Percentiles rank a stretch among this genome's conserved stretches.
Conservation (phyloP, 345 rosid species). For the Syzygium jambos region DNA sequence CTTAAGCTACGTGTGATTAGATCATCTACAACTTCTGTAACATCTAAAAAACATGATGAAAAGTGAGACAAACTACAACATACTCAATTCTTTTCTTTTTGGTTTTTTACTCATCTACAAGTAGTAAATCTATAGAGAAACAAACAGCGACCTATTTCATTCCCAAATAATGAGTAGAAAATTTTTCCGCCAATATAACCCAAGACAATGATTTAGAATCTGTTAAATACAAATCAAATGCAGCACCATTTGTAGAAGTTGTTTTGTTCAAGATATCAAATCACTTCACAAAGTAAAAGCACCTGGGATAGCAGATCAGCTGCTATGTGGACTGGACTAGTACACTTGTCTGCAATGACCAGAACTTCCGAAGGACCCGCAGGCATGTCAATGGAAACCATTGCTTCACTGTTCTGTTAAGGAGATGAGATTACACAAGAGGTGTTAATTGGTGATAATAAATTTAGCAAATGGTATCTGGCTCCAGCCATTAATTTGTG, state of each 20-base stretch:
- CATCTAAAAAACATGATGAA: neutral
- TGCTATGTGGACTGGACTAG: conserved; percentile 82
- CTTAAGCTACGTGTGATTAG: neutral
- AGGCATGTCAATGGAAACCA: conserved; percentile 98
- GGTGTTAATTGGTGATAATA: neutral
- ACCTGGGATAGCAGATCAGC: conserved; percentile 40
- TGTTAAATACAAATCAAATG: neutral
- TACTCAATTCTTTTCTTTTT: accelerated
- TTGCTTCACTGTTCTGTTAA: conserved; percentile 89
- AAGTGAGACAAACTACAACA: neutral
- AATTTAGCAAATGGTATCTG: neutral
- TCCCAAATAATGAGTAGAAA: neutral
- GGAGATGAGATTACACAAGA: neutral
- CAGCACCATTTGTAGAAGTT: neutral
- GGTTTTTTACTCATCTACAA: neutral
- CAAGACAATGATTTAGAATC: neutral
- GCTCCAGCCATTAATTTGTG: neutral
- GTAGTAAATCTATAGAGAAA: neutral
- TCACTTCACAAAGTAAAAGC: neutral
- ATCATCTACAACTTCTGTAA: neutral
- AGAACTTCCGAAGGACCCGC: conserved; percentile 98
- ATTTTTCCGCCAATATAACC: neutral
- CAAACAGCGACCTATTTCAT: neutral
- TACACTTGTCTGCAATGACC: conserved; percentile 77
- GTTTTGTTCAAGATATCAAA: neutral